Evolutionary conservation across 2,329 filamentous ascomycete species (phyloP), one percentile per base, ranked within the genome.

Genomic region (Cucurbitaria berberidis): DNA sequence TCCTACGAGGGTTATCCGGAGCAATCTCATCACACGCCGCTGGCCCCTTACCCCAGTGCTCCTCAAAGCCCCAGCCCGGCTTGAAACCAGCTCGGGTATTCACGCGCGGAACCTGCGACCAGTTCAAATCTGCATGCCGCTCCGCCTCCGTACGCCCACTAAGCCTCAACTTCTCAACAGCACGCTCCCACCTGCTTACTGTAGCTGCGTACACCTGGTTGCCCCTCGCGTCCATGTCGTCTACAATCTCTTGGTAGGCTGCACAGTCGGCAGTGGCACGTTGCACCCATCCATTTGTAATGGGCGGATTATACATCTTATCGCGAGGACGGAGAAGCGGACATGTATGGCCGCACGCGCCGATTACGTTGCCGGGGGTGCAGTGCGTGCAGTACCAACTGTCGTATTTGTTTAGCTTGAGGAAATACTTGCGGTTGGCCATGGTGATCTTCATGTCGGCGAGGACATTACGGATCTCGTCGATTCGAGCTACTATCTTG

Each of bases 101-200:
- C 7, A 22, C 5, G 2, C 1, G 11, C 36, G 5, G 5, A 22
- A 39, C 13, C 15, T 2, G 30, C 1, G 15, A 22, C 52, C 52
- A 48, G 11, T 24, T 34, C 1, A 29, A 15, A 7, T 19, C 24
- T 22, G 24, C 44, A 16, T 29, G 13, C 10, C 5, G 2, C 18
- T 53, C 53, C 2, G 26, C 42, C 24, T 24, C 24, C 19, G 26
- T 16, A 35, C 34, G 26, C 16, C 38, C 30, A 8, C 1, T 26
- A 13, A 30, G 16, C n/a, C 22, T 38, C 36, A 50, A 9, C 2
- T 1, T 24, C 11, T 0, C 15, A 1, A 38, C 42, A 7, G 11
- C 35, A 1, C 46, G 32, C 42, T 54, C 51, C 51, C 46, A 54
- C 22, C 42, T 3, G 3, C 42, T 6, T 18, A 54, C 47, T 1